Conservation (phyloP, 2,329 filamentous ascomycete genomes). For the Amesomyces nigricolor region DNA sequence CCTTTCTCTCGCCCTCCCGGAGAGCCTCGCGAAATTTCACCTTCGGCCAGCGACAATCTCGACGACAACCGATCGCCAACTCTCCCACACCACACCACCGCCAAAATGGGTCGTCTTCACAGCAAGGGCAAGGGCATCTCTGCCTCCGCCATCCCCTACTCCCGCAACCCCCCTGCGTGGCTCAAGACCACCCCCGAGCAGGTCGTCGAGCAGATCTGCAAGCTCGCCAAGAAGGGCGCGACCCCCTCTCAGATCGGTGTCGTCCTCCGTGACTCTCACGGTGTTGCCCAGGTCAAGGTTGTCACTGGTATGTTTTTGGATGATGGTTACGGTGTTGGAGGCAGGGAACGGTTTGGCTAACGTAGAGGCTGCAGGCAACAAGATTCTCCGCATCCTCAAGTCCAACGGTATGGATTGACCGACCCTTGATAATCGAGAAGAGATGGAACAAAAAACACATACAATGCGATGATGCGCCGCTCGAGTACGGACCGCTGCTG, state of each 20-base stretch:
- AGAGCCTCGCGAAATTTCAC: conserved; percentile 15
- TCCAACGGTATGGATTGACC: conserved; percentile 75
- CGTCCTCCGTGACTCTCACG: conserved; percentile 95
- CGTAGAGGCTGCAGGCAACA: conserved; percentile 68
- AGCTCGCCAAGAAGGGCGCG: conserved; percentile 97
- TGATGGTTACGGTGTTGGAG: neutral
- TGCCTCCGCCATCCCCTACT: conserved; percentile 93
- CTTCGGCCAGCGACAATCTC: conserved; percentile 19
- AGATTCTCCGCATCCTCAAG: conserved; percentile 99
- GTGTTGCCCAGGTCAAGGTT: conserved; percentile 95
- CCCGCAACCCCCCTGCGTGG: conserved; percentile 86
- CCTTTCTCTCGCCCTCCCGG: neutral
- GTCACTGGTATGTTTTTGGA: conserved; percentile 72
- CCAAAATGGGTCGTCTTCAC: conserved; percentile 95
- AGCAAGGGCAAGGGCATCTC: conserved; percentile 99
- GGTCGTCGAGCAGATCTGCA: conserved; percentile 98
- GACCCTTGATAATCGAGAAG: conserved; percentile 18
- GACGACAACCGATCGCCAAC: conserved; percentile 27
- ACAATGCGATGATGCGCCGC: conserved; percentile 8
- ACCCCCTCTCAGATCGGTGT: conserved; percentile 99
- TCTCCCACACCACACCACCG: conserved; percentile 36
- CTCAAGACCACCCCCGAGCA: conserved; percentile 98
- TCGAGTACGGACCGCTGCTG: neutral
- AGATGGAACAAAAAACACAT: conserved; percentile 22
- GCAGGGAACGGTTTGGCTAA: conserved; percentile 32